These are phyloP conservation scores for Chloris gayana DNA, from an alignment of 176 grass and related monocot genomes.

Conservation along the genomic window DNA sequence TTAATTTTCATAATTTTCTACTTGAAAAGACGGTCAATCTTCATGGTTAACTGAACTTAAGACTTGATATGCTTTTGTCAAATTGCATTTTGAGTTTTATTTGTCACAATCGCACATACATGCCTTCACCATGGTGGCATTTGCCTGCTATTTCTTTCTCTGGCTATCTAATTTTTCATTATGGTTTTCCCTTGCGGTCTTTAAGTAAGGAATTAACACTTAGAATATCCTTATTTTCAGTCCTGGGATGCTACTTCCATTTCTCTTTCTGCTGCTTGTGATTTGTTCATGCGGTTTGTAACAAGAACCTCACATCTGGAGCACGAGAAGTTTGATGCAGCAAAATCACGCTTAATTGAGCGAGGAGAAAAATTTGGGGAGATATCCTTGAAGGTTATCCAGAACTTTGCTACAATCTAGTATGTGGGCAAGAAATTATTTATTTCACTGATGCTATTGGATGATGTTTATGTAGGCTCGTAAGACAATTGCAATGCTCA, in stretches of 20 bases:
- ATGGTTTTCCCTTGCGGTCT: background rate
- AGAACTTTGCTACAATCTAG: background rate
- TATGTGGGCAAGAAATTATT: background rate
- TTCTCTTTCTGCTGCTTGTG: constrained; percentile 90
- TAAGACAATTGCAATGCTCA: constrained; percentile 96
- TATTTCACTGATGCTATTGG: background rate
- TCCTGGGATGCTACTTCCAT: constrained; percentile 96
- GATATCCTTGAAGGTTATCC: constrained; percentile 90
- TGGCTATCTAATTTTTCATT: background rate
- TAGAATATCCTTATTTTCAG: constrained; percentile 42
- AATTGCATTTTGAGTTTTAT: background rate
- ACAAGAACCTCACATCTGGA: constrained; percentile 93
- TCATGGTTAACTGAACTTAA: background rate
- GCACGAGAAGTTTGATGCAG: constrained; percentile 94
- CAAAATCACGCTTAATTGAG: constrained; percentile 86
- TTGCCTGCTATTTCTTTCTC: background rate
- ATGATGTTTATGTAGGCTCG: constrained; percentile 65
- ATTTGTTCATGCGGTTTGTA: constrained; percentile 97
- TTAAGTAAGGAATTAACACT: background rate
- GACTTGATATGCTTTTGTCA: background rate
- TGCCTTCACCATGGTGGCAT: background rate
- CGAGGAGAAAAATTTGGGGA: constrained; percentile 99
- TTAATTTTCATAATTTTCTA: background rate
- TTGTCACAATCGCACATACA: background rate
- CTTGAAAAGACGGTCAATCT: background rate